A percentile compares a stretch with the other conserved stretches of the same genome.
These are phyloP conservation scores for Vigna trinervia DNA, from an alignment of 306 rosid genomes.

Conservation along the genomic window DNA sequence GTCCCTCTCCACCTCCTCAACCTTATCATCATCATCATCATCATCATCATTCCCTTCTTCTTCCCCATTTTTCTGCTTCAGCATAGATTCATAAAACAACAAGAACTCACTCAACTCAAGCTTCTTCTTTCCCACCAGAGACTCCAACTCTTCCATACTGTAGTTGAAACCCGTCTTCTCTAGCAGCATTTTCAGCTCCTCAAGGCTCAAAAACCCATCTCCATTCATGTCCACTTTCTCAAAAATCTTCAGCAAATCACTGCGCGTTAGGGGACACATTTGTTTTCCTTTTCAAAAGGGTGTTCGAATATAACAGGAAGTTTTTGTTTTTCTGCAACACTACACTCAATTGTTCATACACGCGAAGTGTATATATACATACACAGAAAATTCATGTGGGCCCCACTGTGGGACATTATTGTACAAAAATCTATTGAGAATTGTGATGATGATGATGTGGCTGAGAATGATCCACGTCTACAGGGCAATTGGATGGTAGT, in stretches of 20 bases:
- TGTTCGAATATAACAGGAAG: background rate
- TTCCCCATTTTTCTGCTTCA: slow-evolving; percentile 18
- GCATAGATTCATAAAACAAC: slow-evolving; percentile 57
- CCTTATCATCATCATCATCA: background rate
- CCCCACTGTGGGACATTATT: background rate
- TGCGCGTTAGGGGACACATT: slow-evolving; percentile 53
- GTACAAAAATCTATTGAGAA: background rate
- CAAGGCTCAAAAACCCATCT: slow-evolving; percentile 68
- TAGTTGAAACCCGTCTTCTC: slow-evolving; percentile 46
- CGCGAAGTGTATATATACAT: background rate
- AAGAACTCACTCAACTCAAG: slow-evolving; percentile 61
- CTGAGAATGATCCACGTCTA: slow-evolving; percentile 17
- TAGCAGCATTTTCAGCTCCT: slow-evolving; percentile 63
- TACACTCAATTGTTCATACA: background rate
- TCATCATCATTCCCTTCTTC: background rate
- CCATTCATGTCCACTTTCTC: slow-evolving; percentile 62
- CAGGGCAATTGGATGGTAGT: slow-evolving; percentile 1
- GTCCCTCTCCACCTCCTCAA: slow-evolving; percentile 49
- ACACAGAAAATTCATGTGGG: background rate
- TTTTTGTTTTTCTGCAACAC: background rate
- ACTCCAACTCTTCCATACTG: slow-evolving; percentile 54
- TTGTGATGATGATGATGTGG: slow-evolving; percentile 4
- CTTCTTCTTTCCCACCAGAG: slow-evolving; percentile 46
- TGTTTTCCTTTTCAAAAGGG: background rate
- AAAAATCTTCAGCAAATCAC: slow-evolving; percentile 66